Evolutionary conservation across 164 flowering plant species (phyloP).

Genomic region (Dillenia suffruticosa): DNA sequence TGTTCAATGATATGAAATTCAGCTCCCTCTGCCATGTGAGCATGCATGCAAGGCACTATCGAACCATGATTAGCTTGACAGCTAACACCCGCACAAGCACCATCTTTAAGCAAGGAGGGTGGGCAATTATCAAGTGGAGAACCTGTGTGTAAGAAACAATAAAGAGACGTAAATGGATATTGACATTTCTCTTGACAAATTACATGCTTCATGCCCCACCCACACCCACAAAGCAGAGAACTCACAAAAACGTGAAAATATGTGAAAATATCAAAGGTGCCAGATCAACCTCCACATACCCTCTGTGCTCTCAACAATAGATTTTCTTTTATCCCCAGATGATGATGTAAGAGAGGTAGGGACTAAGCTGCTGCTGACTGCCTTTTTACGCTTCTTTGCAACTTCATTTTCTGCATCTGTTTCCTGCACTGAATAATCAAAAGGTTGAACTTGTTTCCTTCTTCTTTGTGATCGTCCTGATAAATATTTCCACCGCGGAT

Average conservation of each 20-base stretch:
- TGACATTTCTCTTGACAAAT: background rate
- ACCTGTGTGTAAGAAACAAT: too few relatives aligned
- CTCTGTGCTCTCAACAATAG: slow-evolving; percentile 22
- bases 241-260: too few relatives aligned
- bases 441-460: slow-evolving; percentile 56
- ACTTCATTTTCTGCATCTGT: slow-evolving; percentile 29
- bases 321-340: slow-evolving; percentile 24
- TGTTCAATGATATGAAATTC: slow-evolving; percentile 28
- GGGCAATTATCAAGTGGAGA: slow-evolving; percentile 12
- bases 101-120: slow-evolving; percentile 9
- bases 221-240: too few relatives aligned
- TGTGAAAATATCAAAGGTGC: background rate
- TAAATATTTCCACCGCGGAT: slow-evolving; percentile 60
- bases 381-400: slow-evolving; percentile 57
- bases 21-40: slow-evolving; percentile 11
- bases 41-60: background rate
- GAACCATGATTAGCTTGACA: slow-evolving; percentile 5
- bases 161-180: background rate
- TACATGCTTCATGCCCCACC: background rate
- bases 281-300: slow-evolving; percentile 17
- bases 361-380: slow-evolving; percentile 16
- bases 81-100: slow-evolving; percentile 5
- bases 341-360: slow-evolving; percentile 16
- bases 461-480: slow-evolving; percentile 39
- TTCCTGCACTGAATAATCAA: slow-evolving; percentile 17